phyloP scores from a whole-genome alignment of 2,329 filamentous ascomycete genomes.

The Xylaria sp. region DNA sequence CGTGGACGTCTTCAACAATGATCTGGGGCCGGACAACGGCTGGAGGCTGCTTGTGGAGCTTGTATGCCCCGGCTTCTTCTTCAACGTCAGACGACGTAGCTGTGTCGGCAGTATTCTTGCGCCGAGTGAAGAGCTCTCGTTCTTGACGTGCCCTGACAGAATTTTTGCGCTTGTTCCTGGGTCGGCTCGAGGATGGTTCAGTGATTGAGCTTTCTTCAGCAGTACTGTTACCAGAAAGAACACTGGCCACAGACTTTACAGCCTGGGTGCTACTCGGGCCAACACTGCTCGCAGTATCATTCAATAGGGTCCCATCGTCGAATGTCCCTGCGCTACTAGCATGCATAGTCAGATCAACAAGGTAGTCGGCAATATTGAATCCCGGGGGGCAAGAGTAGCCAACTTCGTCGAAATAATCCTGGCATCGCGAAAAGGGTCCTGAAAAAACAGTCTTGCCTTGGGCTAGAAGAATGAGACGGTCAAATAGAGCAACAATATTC shows the following conservation, averaged over 20 bases:
- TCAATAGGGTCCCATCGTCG: slow-evolving; percentile 64
- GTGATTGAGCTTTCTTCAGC: slow-evolving; percentile 71
- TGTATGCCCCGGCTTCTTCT: slow-evolving; percentile 63
- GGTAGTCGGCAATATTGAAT: slow-evolving; percentile 98
- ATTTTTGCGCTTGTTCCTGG: slow-evolving; percentile 76
- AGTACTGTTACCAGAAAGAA: slow-evolving; percentile 75
- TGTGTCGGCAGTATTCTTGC: slow-evolving; percentile 72
- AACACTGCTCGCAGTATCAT: slow-evolving; percentile 70
- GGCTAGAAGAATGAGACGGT: slow-evolving; percentile 90
- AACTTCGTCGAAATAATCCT: slow-evolving; percentile 90
- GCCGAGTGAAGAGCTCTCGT: slow-evolving; percentile 87
- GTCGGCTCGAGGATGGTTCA: slow-evolving; percentile 71
- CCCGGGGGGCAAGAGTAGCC: slow-evolving; percentile 94
- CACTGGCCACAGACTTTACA: slow-evolving; percentile 89
- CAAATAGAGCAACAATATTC: slow-evolving; percentile 97
- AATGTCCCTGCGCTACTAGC: slow-evolving; percentile 72
- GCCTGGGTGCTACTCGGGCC: slow-evolving; percentile 88
- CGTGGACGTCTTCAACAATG: slow-evolving; percentile 74
- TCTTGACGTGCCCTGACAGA: slow-evolving; percentile 90
- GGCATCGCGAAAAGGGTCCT: slow-evolving; percentile 87
- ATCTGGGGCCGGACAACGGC: slow-evolving; percentile 65
- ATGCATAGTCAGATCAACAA: slow-evolving; percentile 98
- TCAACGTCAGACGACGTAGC: slow-evolving; percentile 70
- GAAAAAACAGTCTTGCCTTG: slow-evolving; percentile 93
- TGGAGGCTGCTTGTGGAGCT: slow-evolving; percentile 60